Evolutionary conservation across 768 basidiomycete species (phyloP), one percentile per base, ranked within the genome.

Genomic region (Lenzites betulinus): DNA sequence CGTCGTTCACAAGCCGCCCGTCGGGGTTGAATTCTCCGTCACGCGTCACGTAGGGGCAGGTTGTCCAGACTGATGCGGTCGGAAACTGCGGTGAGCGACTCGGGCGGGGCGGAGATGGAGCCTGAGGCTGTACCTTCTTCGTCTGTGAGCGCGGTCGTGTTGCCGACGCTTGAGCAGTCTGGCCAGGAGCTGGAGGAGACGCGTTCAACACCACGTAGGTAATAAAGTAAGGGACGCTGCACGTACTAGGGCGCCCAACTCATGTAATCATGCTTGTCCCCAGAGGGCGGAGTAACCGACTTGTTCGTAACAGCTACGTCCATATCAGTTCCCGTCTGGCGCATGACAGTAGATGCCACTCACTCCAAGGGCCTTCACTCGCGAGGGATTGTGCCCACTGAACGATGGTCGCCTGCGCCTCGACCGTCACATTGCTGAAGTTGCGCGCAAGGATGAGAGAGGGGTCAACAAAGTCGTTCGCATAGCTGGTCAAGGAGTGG

Each of bases 21-120:
- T 88, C 88, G 1, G 88, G 87, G 69, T 87, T 87, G 69, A 88
- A 85, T 54, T 69, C 71, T 7, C 88, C 88, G 60, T 90, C 87
- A 9, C 81, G 76, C 22, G 68, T 69, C 49, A 75, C 73, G 67
- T 88, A 90, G 7, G 77, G 76, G 67, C 88, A 90, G 16, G 75
- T 79, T 26, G 70, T 76, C 84, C 85, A 87, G 38, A 85, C 86
- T 82, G 72, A 22, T 7, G 44, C 22, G 22, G 12, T n/a, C 22
- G 22, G 22, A 25, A 25, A 22, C 13, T n/a, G n/a, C n/a, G n/a
- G 44, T 46, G 15, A 20, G 18, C 2, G 28, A 15, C 23, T 20
- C 11, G 39, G 18, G 33, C 38, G 6, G 5, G 38, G 46, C n/a
- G 39, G 20, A 16, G 15, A 18, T 36, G 39, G 30, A 41, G 26